phyloP scores from a whole-genome alignment of 257 asterid species.

The Orobanche coerulescens region DNA sequence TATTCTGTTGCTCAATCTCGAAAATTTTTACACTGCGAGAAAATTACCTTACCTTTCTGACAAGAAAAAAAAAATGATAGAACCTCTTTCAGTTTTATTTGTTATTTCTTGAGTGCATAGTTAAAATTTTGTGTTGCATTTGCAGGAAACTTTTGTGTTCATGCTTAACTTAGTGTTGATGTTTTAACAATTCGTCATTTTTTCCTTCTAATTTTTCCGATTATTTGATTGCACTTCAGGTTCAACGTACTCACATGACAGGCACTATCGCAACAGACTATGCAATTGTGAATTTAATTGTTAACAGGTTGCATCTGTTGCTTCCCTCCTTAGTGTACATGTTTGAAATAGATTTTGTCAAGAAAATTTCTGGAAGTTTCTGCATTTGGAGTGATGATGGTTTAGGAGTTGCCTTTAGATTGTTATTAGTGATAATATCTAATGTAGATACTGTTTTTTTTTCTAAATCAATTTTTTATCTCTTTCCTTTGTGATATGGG shows the following conservation, averaged over 20 bases:
- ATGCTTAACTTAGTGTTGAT: slow-evolving; percentile 14
- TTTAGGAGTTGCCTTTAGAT: slow-evolving; percentile 3
- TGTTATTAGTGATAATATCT: slow-evolving; percentile 3
- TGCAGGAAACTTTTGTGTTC: slow-evolving; percentile 16
- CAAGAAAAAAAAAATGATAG: too few relatives aligned
- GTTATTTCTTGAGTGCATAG: too few relatives aligned
- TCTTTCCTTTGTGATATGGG: too few relatives aligned
- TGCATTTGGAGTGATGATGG: slow-evolving; percentile 11
- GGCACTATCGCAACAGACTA: slow-evolving; percentile 92
- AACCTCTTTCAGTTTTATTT: too few relatives aligned
- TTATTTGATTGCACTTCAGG: slow-evolving; percentile 43
- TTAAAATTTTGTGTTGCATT: too few relatives aligned
- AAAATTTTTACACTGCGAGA: too few relatives aligned
- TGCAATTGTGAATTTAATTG: slow-evolving; percentile 89
- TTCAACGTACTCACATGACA: slow-evolving; percentile 95
- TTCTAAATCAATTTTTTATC: slow-evolving; percentile 6
- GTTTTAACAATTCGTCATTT: neutral
- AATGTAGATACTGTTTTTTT: neutral
- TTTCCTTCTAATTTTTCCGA: neutral
- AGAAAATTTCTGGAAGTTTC: slow-evolving; percentile 10
- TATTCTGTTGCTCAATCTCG: too few relatives aligned
- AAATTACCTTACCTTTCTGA: too few relatives aligned
- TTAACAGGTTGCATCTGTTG: slow-evolving; percentile 64
- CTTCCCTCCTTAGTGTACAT: slow-evolving; percentile 96
- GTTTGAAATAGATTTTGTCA: slow-evolving; percentile 28